Percentiles rank a stretch among this genome's conserved stretches.
These are phyloP conservation scores for Suhomyces tanzawaensis DNA, from an alignment of 805 yeast species.

Conservation along the genomic window DNA sequence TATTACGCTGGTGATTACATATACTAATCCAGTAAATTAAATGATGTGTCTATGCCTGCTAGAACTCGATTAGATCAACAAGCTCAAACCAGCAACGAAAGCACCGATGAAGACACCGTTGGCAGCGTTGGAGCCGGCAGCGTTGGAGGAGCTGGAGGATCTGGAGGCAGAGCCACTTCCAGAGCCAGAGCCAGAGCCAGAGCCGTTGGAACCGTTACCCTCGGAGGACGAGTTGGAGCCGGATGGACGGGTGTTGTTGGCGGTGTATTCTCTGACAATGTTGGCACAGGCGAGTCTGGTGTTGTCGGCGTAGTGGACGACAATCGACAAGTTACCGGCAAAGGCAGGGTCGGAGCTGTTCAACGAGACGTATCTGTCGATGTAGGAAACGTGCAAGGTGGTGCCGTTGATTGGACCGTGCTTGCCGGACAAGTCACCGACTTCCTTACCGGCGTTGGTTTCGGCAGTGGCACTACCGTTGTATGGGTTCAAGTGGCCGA, in stretches of 20 bases:
- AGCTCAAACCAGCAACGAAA: conserved; percentile 12
- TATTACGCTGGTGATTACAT: too few relatives aligned
- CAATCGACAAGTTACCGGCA: conserved; percentile 34
- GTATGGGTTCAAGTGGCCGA: conserved; percentile 38
- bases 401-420: conserved; percentile 34
- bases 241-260: conserved; percentile 1
- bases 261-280: conserved; percentile 18
- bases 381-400: conserved; percentile 20
- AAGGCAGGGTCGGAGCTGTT: conserved; percentile 18
- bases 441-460: conserved; percentile 24
- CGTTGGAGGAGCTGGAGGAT: conserved; percentile 4
- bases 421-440: conserved; percentile 41
- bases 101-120: conserved; percentile 11
- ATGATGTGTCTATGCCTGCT: too few relatives aligned
- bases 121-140: conserved; percentile 5
- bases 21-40: too few relatives aligned
- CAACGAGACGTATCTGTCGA: conserved; percentile 25
- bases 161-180: conserved; percentile 6
- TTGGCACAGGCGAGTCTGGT: conserved; percentile 41
- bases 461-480: conserved; percentile 28
- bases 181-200: conserved; percentile 7
- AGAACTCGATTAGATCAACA: conserved; percentile 9
- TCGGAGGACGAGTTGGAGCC: conserved; percentile 6
- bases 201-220: conserved; percentile 5
- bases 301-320: conserved; percentile 32